A percentile compares a stretch with the other conserved stretches of the same genome.
These are phyloP conservation scores for Exophiala sp. DNA, from an alignment of 2,329 filamentous ascomycete genomes.

Conservation along the genomic window DNA sequence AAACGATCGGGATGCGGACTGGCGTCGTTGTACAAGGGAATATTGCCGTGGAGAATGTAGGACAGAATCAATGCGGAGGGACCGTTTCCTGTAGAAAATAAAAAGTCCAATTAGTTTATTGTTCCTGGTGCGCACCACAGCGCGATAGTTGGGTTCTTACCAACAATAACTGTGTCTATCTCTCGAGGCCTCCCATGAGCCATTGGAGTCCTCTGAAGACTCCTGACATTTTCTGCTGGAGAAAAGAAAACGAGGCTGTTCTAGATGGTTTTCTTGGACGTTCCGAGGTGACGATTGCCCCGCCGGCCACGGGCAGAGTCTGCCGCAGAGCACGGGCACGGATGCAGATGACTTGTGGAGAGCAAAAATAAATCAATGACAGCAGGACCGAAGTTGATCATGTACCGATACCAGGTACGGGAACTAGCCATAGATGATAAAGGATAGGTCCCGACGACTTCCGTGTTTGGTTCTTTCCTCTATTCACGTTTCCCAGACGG, in stretches of 20 bases:
- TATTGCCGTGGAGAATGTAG: conserved; percentile 60
- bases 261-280: too few relatives aligned
- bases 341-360: too few relatives aligned
- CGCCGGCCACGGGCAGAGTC: too few relatives aligned
- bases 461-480: neutral
- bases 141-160: conserved; percentile 18
- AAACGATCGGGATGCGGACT: conserved; percentile 56
- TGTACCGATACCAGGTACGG: too few relatives aligned
- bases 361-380: too few relatives aligned
- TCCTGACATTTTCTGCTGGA: conserved; percentile 16
- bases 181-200: conserved; percentile 24
- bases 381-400: too few relatives aligned
- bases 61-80: conserved; percentile 61
- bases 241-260: neutral
- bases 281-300: too few relatives aligned
- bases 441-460: too few relatives aligned
- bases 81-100: conserved; percentile 50
- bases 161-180: conserved; percentile 33
- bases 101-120: conserved; percentile 4
- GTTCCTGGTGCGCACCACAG: too few relatives aligned
- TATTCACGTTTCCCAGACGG: conserved; percentile 24
- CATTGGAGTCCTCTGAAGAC: conserved; percentile 24
- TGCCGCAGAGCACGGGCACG: too few relatives aligned
- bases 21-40: conserved; percentile 53
- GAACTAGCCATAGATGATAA: too few relatives aligned